Conservation (phyloP, 1,284 basidiomycete species). For the Ustilago esculenta region DNA sequence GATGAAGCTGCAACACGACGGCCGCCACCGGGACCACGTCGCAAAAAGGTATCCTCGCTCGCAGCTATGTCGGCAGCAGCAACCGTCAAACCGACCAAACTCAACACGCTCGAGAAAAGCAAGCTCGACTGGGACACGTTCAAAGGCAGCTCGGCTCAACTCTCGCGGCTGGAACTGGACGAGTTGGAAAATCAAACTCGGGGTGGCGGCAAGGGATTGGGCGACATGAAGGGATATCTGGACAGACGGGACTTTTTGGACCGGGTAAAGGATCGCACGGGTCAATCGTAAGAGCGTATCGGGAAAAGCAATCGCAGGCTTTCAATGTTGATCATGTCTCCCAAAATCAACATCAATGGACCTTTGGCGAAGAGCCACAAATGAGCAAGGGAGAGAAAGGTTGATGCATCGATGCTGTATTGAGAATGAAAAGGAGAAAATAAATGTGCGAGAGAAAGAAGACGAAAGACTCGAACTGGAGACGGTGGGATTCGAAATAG, state of each 20-base stretch:
- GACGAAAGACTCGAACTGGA: neutral
- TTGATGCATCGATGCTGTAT: neutral
- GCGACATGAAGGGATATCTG: slow-evolving; percentile 63
- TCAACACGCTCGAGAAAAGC: slow-evolving; percentile 65
- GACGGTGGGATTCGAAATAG: neutral
- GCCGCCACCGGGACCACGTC: slow-evolving; percentile 24
- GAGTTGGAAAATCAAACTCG: slow-evolving; percentile 64
- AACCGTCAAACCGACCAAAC: slow-evolving; percentile 50
- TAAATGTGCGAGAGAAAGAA: neutral
- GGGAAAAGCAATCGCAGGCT: no score
- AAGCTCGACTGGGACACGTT: slow-evolving; percentile 63
- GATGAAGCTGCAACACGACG: neutral
- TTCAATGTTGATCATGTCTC: no score
- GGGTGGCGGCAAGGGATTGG: slow-evolving; percentile 59
- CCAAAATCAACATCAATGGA: no score
- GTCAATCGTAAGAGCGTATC: slow-evolving; percentile 14
- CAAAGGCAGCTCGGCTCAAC: slow-evolving; percentile 26
- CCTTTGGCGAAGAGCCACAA: no score
- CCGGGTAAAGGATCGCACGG: slow-evolving; percentile 54
- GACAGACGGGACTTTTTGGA: slow-evolving; percentile 63
- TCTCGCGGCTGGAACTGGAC: slow-evolving; percentile 55
- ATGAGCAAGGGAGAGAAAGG: slow-evolving; percentile 10
- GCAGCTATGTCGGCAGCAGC: slow-evolving; percentile 43
- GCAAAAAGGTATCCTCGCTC: slow-evolving; percentile 49
- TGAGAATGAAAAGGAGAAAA: neutral